A percentile compares a stretch with the other conserved stretches of the same genome.
phyloP scores from a whole-genome alignment of 2,329 filamentous ascomycete species.

The Microcyclospora pomicola region DNA sequence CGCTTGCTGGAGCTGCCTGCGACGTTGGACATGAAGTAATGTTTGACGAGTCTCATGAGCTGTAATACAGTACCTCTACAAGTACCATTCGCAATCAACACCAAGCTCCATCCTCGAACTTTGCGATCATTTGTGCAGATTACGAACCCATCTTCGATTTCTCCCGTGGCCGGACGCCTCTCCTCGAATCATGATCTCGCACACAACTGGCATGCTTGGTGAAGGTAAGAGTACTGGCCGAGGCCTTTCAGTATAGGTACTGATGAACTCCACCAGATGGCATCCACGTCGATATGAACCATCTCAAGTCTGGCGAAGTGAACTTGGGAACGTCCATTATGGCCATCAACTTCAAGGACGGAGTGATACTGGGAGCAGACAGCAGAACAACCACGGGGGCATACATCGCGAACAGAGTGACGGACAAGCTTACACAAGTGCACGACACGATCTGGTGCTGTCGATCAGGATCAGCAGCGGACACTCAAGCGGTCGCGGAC shows the following conservation, averaged over 20 bases:
- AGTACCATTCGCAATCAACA: too few species aligned
- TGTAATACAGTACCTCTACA: too few species aligned
- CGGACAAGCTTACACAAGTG: conserved; percentile 96
- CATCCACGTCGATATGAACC: conserved; percentile 97
- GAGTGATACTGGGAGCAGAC: conserved; percentile 94
- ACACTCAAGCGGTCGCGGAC: conserved; percentile 94
- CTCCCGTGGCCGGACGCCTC: background rate
- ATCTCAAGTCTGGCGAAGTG: conserved; percentile 96
- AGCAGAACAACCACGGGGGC: conserved; percentile 93
- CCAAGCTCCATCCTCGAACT: too few species aligned
- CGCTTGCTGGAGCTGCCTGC: too few species aligned
- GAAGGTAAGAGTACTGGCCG: conserved; percentile 20
- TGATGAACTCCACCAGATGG: conserved; percentile 53
- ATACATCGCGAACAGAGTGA: conserved; percentile 98
- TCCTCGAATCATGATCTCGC: conserved; percentile 18
- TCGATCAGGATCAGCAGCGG: conserved; percentile 89
- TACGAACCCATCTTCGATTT: too few species aligned
- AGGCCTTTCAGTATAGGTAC: conserved; percentile 2
- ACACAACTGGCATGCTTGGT: conserved; percentile 26
- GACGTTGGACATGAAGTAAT: too few species aligned
- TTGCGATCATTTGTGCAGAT: too few species aligned
- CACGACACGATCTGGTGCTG: conserved; percentile 99
- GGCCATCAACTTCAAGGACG: conserved; percentile 98
- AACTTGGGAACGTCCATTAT: conserved; percentile 99
- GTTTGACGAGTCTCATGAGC: too few species aligned